Base-by-base conservation (phyloP, 1,284 basidiomycete genomes). In the Sanghuangporus sanghuang region DNA sequence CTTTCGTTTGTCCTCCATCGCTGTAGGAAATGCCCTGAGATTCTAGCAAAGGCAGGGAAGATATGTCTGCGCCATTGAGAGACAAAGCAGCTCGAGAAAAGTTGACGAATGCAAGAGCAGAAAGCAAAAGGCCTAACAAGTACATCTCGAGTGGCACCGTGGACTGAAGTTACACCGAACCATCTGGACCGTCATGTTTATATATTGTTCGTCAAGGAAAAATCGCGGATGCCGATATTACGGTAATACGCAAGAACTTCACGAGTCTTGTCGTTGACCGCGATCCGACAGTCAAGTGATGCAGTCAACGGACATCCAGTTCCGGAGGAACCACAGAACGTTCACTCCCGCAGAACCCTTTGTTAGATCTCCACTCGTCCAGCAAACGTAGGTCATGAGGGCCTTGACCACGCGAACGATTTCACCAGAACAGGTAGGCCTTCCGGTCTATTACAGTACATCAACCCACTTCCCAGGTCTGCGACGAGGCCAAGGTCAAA, bases 1-100 rank as follows among this genome's bases (percentile, higher is more conserved):
- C 69, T 71, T 77, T 61, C 6, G 72, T 74, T 1, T 72, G 68
- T 2, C 80, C 80, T n/a, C 69, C 67, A 62, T 85, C 82, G n/a
- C 78, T 77, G 73, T 81, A 87, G 0, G 69, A 73, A 12, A 76
- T 70, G 4, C 85, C 84, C 4, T 76, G 72, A 23, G 77, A 76
- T 71, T 87, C 86, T 6, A 86, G 76, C 50, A 84, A 77, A 16
- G 78, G 69, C 9, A 88, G 70, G 0, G 84, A 86, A 32, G 84
- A 85, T 64, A 86, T 81, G 69, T 88, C 85, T 12, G 84, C 84
- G 27, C 83, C 84, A 35, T 78, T 79, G 70, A 80, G 85, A 7
- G 77, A 77, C 49, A 86, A 75, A 42, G 84, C 40, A 32, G 44
- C 42, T 5, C 38, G n/a, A 35, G 32, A 54, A 18, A 54, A 54